Percentiles rank a stretch among this genome's conserved stretches.
phyloP scores from a whole-genome alignment of 1,284 basidiomycete species.

The Ustilago esculenta region DNA sequence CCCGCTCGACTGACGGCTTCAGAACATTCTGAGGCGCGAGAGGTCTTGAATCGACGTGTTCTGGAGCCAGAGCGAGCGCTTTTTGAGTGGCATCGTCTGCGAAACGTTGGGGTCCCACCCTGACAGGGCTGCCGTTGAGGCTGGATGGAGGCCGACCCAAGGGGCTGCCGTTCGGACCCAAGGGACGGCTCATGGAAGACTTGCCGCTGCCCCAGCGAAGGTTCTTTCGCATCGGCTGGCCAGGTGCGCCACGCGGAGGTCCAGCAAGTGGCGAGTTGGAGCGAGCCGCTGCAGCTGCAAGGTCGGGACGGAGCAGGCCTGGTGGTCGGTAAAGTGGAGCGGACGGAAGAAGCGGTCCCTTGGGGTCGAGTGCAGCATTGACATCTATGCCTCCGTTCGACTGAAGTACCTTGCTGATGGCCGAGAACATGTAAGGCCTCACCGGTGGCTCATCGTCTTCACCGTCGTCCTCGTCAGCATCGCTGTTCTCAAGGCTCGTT shows the following conservation, averaged over 20 bases:
- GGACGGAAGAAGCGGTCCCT: constrained; percentile 33
- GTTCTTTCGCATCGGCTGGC: constrained; percentile 63
- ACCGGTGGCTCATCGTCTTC: constrained; percentile 18
- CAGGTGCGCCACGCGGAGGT: constrained; percentile 42
- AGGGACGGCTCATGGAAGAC: constrained; percentile 50
- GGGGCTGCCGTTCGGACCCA: constrained; percentile 46
- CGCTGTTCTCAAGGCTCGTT: constrained; percentile 31
- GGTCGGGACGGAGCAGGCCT: constrained; percentile 26
- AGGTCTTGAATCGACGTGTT: neutral
- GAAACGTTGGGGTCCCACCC: constrained; percentile 1
- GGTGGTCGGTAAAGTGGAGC: constrained; percentile 31
- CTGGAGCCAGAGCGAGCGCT: neutral
- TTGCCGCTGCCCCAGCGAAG: constrained; percentile 65
- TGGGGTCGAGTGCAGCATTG: constrained; percentile 6
- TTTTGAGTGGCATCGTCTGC: constrained; percentile 10
- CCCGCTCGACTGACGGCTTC: neutral
- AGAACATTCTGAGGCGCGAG: neutral
- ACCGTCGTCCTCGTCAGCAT: constrained; percentile 30
- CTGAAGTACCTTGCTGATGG: constrained; percentile 41
- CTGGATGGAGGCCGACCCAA: constrained; percentile 23
- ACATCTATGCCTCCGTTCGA: constrained; percentile 24
- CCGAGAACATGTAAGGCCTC: constrained; percentile 43
- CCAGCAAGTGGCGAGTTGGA: constrained; percentile 50
- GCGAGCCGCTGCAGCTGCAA: constrained; percentile 38
- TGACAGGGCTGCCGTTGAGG: constrained; percentile 32